phyloP scores from a whole-genome alignment of 805 yeast species.

The Pichia eremophila region DNA sequence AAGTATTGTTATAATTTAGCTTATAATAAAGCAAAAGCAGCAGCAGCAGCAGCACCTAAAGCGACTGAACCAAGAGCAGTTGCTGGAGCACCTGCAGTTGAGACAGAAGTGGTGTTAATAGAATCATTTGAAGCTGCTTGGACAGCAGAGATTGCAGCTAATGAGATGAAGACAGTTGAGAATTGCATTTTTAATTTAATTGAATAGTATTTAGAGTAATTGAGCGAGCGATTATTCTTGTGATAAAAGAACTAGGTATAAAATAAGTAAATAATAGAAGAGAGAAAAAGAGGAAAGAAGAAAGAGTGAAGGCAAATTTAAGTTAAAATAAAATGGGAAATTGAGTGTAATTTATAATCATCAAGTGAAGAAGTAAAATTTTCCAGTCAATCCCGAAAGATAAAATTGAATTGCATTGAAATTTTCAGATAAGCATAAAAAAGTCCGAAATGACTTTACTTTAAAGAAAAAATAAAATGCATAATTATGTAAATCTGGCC shows the following conservation, averaged over 20 bases:
- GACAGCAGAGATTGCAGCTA: conserved; percentile 63
- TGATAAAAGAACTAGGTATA: no score
- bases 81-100: conserved; percentile 33
- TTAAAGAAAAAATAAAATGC: no score
- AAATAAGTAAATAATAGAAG: background rate
- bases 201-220: background rate
- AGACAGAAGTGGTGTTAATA: conserved; percentile 30
- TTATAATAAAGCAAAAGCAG: conserved; percentile 50
- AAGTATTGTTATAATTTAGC: background rate
- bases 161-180: conserved; percentile 56
- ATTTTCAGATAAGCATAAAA: no score
- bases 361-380: no score
- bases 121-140: conserved; percentile 45
- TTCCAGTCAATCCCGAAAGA: no score
- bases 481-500: no score
- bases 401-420: no score
- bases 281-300: conserved; percentile 2
- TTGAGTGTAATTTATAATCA: no score
- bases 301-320: background rate
- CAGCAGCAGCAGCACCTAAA: conserved; percentile 78
- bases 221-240: background rate
- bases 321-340: no score
- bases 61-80: conserved; percentile 56
- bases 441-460: no score
- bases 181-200: conserved; percentile 47